These are phyloP conservation scores for Rhizoctonia solani DNA, from an alignment of 1,284 basidiomycete genomes.

Conservation along the genomic window DNA sequence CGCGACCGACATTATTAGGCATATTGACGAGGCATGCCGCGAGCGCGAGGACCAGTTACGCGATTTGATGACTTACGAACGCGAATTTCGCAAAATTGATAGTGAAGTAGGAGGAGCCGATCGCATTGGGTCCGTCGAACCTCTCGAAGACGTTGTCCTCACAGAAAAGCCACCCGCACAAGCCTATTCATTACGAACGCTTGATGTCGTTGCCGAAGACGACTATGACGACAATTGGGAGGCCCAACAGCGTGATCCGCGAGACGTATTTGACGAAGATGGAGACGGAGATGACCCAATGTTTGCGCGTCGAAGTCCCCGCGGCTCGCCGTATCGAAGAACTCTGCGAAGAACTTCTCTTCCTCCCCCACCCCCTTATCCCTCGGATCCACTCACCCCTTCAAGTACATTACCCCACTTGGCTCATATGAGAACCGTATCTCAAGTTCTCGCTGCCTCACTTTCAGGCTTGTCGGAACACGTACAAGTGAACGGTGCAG, in stretches of 20 bases:
- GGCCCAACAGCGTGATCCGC: constrained; percentile 8
- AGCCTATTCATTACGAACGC: constrained; percentile 22
- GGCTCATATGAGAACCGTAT: constrained; percentile 69
- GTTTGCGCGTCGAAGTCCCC: constrained; percentile 38
- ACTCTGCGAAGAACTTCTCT: constrained; percentile 48
- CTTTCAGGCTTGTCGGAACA: constrained; percentile 80
- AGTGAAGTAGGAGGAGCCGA: constrained; percentile 75
- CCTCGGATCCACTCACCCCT: constrained; percentile 57
- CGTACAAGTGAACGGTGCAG: constrained; percentile 79
- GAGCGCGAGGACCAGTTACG: constrained; percentile 78
- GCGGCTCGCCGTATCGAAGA: constrained; percentile 50
- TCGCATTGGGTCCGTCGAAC: constrained; percentile 68
- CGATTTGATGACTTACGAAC: constrained; percentile 72
- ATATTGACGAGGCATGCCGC: constrained; percentile 70
- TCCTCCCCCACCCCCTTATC: constrained; percentile 49
- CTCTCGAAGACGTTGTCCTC: constrained; percentile 56
- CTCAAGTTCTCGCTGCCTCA: constrained; percentile 70
- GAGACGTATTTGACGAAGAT: constrained; percentile 47
- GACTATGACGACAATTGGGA: constrained; percentile 45
- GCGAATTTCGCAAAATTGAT: constrained; percentile 75
- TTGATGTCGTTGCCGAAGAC: constrained; percentile 54
- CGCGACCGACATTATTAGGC: constrained; percentile 74
- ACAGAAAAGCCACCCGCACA: constrained; percentile 46
- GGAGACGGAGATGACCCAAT: constrained; percentile 60
- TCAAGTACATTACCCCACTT: constrained; percentile 63